phyloP scores from a whole-genome alignment of 305 asterid genomes.

The Fraxinus sp. region DNA sequence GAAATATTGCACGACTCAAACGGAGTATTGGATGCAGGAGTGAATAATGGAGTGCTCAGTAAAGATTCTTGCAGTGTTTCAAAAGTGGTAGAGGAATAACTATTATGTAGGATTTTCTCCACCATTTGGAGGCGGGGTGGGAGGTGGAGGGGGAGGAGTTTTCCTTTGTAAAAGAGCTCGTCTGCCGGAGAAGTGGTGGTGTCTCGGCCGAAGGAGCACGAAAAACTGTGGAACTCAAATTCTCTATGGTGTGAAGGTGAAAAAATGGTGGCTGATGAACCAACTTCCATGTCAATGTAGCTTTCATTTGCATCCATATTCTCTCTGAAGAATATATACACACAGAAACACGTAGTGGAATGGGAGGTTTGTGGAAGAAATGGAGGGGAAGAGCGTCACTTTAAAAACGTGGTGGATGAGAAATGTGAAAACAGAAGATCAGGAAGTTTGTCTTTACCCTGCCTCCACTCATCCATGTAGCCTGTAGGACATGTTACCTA shows the following conservation, averaged over 20 bases:
- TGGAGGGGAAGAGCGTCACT: background rate
- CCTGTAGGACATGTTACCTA: background rate
- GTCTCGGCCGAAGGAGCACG: constrained; percentile 51
- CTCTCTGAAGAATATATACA: constrained; percentile 9
- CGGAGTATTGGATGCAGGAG: constrained; percentile 53
- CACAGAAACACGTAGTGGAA: constrained; percentile 2
- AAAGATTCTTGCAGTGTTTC: constrained; percentile 30
- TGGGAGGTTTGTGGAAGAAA: background rate
- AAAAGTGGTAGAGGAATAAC: constrained; percentile 10
- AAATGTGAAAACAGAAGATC: constrained; percentile 25
- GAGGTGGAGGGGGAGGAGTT: constrained; percentile 90
- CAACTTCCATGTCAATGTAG: constrained; percentile 70
- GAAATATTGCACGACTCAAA: constrained; percentile 73
- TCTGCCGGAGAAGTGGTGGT: constrained; percentile 76
- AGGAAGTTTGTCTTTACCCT: constrained; percentile 1
- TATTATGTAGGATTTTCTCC: constrained; percentile 49
- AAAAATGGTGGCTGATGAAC: constrained; percentile 36
- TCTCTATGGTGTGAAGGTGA: constrained; percentile 43
- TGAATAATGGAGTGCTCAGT: constrained; percentile 58
- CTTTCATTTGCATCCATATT: constrained; percentile 60
- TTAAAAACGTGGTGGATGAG: constrained; percentile 18
- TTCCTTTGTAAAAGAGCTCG: constrained; percentile 83
- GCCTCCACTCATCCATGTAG: constrained; percentile 3
- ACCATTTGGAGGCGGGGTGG: constrained; percentile 77
- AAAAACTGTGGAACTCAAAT: constrained; percentile 76